Conservation (phyloP, 2,329 filamentous ascomycete species). For the Pseudogymnoascus sp. region DNA sequence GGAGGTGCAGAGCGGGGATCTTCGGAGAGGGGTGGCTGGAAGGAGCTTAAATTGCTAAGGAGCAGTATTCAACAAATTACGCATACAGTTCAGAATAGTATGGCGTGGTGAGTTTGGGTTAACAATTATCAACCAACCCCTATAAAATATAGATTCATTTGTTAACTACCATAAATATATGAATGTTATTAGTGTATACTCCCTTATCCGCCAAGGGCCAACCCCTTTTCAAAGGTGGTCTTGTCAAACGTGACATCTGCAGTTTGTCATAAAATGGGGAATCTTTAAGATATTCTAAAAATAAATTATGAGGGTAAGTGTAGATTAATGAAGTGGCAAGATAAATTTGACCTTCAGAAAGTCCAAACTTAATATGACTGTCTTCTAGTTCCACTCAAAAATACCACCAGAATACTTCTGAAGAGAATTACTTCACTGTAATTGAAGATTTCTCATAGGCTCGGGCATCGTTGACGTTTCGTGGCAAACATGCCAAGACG, state of each 20-base stretch:
- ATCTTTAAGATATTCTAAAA: background rate
- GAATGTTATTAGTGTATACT: background rate
- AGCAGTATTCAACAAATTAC: background rate
- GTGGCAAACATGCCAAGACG: conserved; percentile 3
- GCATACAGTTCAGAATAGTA: background rate
- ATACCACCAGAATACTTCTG: background rate
- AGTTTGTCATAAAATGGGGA: background rate
- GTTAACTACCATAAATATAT: background rate
- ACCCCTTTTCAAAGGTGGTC: too few species aligned
- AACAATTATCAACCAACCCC: background rate
- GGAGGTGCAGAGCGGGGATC: too few species aligned
- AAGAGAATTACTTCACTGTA: background rate
- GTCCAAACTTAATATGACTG: background rate
- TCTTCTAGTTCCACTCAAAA: background rate
- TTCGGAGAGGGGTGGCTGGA: background rate
- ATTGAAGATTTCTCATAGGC: conserved; percentile 4
- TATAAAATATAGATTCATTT: background rate
- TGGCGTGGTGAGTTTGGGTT: background rate
- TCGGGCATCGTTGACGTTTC: background rate
- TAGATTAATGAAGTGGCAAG: background rate
- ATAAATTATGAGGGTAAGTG: background rate
- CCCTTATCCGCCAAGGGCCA: too few species aligned
- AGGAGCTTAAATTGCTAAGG: background rate
- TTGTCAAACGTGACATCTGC: background rate
- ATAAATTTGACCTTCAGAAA: background rate